Evolutionary conservation across 1,284 basidiomycete species (phyloP), one percentile per base, ranked within the genome.

Genomic region (Microbotryum saponariae): DNA sequence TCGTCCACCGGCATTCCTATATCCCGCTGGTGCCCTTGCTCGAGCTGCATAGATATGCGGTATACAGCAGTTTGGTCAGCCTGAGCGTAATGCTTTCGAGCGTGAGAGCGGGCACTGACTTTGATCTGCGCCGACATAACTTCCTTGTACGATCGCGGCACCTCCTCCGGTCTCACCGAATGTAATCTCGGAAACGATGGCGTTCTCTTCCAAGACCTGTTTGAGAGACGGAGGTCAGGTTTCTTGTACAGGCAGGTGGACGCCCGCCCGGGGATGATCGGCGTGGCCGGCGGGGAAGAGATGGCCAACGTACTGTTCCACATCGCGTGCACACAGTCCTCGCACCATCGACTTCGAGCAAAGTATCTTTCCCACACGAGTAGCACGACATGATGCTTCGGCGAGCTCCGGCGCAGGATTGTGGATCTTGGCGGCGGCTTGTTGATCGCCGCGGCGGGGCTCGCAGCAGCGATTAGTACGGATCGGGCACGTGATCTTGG

Each of bases 101-200:
- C 46, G 49, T 21, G 46, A n/a, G 25, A 33, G 48, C 48, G 31
- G 48, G 52, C 27, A 83, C 89, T 75, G 72, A 97, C 93, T 93
- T 59, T 91, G 85, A 62, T 90, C 88, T 70, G 90, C 86, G 1
- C 84, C 88, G n/a, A 99, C 89, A 73, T 90, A 96, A 18, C 89
- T 87, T 21, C 96, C 96, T 73, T 94, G 89, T 0, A 97, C 92
- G 78, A 96, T 89, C 1, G 94, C 91, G 14, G 91, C 91, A 37
- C 96, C 96, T 51, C 84, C 84, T 8, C 88, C 84, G 10, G 89
- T 90, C 78, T 99, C 96, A 27, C 91, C 91, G 72, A 99, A 99
- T 0, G 87, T 86, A 63, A 98, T 84, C 74, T 97, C 85, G 68
- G 87, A 89, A 18, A 97, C 91, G 67, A 98, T 94, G 9, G 88